Evolutionary conservation across 2,329 filamentous ascomycete genomes (phyloP).

Genomic region (Myriosclerotinia curreyana): DNA sequence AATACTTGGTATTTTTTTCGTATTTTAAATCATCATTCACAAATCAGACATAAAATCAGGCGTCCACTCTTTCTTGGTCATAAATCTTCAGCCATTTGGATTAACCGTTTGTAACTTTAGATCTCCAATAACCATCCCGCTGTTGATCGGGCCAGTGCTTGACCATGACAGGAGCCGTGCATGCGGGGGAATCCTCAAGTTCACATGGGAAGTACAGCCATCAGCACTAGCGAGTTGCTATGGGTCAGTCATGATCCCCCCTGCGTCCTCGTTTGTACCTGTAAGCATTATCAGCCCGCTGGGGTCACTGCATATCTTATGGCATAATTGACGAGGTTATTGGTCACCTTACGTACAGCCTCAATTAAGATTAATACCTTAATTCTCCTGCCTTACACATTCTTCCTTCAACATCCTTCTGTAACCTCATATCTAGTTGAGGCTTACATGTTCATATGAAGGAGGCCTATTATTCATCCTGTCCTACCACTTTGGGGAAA

Average conservation of each 20-base stretch:
- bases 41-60: background rate
- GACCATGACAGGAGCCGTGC: background rate
- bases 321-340: background rate
- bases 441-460: background rate
- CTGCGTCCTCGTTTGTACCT: background rate
- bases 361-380: conserved; percentile 7
- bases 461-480: conserved; percentile 8
- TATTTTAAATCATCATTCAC: background rate
- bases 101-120: background rate
- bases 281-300: background rate
- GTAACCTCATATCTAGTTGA: conserved; percentile 12
- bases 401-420: conserved; percentile 22
- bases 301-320: background rate
- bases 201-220: background rate
- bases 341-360: conserved; percentile 7
- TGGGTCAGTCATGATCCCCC: background rate
- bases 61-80: background rate
- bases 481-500: background rate
- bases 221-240: background rate
- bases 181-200: background rate
- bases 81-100: background rate
- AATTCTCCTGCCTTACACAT: background rate
- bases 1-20: background rate
- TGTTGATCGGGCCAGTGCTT: background rate
- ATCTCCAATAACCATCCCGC: background rate